Base-by-base conservation (phyloP, 108 stramenopile species). In the Stephanodiscus triporus region DNA sequence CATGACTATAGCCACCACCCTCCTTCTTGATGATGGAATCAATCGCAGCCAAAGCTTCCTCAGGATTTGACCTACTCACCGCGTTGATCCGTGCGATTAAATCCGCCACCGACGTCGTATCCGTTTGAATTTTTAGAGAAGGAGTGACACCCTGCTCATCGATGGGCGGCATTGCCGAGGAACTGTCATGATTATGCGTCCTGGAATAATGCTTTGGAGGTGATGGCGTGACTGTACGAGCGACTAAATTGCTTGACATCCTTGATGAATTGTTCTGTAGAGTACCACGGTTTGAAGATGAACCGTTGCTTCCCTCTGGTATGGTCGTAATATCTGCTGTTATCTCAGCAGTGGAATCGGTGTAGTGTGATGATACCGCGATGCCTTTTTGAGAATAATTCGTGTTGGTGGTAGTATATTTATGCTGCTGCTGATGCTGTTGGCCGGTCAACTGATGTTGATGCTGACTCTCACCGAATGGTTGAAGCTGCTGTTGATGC, bases 1-100 rank as follows among this genome's bases (percentile, higher is more conserved):
- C 27, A 62, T n/a, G 11, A 42, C 32, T 56, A 10, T 20, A 65
- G 19, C 69, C 58, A 11, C 63, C 48, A 63, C 81, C 69, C 71
- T 89, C 89, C 45, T 80, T 67, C 60, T 81, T 75, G 61, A 93
- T 64, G 67, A 93, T 93, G 14, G 84, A 85, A 67, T 93, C 89
- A 67, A 93, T 93, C 62, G 86, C 80, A n/a, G 88, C 89, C 61
- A 93, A 73, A 3, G 92, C 92, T 38, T 76, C 75, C 37, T 49
- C 77, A 32, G 92, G 92, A 81, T 93, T 80, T 14, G 81, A 76
- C 48, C 92, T 74, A 50, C 81, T 86, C 6, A 93, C 84, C 16
- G 92, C 84, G 66, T 69, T 84, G 22, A 92, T 71, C 57, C 78
- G 83, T 20, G 87, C 89, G 36, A 90, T 83, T 27, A 89, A 78